phyloP scores from a whole-genome alignment of 1,284 basidiomycete genomes.

The Neolentinus lepideus region DNA sequence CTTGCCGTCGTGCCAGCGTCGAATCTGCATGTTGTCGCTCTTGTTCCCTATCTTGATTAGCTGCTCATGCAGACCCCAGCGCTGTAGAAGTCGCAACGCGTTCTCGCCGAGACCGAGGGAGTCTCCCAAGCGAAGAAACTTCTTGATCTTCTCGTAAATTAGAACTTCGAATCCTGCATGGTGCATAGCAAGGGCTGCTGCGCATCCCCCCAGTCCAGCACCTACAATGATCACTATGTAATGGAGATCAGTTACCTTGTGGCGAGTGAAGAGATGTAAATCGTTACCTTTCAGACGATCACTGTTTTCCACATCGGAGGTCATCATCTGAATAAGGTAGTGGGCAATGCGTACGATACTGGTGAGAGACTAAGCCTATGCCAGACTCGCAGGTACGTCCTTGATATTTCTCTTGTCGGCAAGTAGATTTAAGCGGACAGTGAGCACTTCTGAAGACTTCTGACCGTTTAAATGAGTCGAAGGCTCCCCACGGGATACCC shows the following conservation, averaged over 20 bases:
- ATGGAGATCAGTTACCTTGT: not conserved
- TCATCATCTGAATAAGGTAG: not conserved
- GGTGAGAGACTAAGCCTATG: too few relatives aligned
- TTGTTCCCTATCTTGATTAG: conserved; percentile 1
- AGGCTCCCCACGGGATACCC: not conserved
- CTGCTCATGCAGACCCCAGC: conserved; percentile 1
- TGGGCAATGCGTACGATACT: too few relatives aligned
- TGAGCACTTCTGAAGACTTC: not conserved
- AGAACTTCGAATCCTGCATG: conserved; percentile 1
- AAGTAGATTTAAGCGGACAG: not conserved
- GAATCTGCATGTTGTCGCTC: conserved; percentile 2
- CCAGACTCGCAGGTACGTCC: not conserved
- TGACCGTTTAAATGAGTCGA: not conserved
- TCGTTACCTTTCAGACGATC: not conserved
- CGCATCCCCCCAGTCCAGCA: conserved; percentile 1
- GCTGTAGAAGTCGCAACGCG: not conserved
- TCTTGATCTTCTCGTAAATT: conserved; percentile 1
- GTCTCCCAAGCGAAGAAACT: not conserved
- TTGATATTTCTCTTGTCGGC: not conserved
- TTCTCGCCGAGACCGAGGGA: conserved; percentile 1
- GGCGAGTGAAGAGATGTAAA: not conserved
- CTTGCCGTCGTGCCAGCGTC: not conserved
- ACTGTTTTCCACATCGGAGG: not conserved
- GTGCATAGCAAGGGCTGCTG: conserved; percentile 2
- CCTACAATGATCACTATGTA: not conserved